Conservation (phyloP, 352 stramenopile species). For the Thalassiosira hispida region DNA sequence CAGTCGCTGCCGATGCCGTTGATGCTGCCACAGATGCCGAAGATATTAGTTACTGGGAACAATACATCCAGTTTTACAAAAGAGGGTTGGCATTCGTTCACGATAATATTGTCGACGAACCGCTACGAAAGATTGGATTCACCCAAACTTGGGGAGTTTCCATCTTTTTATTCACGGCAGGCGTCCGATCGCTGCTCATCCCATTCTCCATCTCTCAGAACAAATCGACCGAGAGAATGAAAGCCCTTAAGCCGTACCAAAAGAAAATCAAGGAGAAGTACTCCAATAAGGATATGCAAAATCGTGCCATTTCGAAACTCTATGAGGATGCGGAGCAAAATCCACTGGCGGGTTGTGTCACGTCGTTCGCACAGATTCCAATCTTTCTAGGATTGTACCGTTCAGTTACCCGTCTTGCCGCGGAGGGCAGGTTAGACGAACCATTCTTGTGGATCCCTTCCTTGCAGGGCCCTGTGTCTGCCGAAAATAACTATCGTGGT, state of each 20-base stretch:
- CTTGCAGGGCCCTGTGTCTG: constrained; percentile 83
- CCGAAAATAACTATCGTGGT: constrained; percentile 70
- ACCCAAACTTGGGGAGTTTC: constrained; percentile 76
- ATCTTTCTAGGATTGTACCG: constrained; percentile 89
- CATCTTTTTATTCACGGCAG: constrained; percentile 77
- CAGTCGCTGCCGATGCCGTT: constrained; percentile 3
- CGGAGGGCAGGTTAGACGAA: constrained; percentile 84
- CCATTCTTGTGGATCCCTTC: constrained; percentile 89
- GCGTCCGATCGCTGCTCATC: constrained; percentile 68
- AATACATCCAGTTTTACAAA: constrained; percentile 79
- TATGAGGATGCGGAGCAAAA: constrained; percentile 83
- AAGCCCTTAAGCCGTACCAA: constrained; percentile 81
- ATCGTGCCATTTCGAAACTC: constrained; percentile 77
- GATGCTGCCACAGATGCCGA: constrained; percentile 20
- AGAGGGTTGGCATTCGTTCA: constrained; percentile 64
- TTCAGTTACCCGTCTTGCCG: constrained; percentile 83
- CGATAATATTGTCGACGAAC: constrained; percentile 61
- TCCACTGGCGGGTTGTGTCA: constrained; percentile 87
- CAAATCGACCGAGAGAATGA: constrained; percentile 79
- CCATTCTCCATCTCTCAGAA: constrained; percentile 82
- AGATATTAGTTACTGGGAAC: constrained; percentile 64
- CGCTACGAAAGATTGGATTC: constrained; percentile 59
- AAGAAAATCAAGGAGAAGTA: constrained; percentile 84
- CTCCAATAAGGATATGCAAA: constrained; percentile 76
- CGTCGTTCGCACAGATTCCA: constrained; percentile 86